phyloP scores from a whole-genome alignment of 306 rosid genomes.

The Herpetospermum pedunculosum region DNA sequence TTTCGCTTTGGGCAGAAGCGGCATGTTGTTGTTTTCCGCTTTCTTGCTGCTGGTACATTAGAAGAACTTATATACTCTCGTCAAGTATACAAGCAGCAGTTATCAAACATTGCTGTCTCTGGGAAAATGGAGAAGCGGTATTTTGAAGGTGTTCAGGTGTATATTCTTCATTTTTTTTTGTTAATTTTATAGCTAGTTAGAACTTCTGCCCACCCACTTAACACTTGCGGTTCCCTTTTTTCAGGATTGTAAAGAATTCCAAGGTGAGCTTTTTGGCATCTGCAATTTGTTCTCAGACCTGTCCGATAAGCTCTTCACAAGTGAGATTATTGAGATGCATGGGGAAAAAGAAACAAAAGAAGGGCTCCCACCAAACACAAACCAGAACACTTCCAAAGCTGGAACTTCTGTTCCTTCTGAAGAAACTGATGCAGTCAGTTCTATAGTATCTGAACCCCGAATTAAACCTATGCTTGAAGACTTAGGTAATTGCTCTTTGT shows the following conservation, averaged over 20 bases:
- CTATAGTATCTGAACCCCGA: slow-evolving; percentile 20
- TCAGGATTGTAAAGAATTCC: slow-evolving; percentile 86
- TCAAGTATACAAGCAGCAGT: slow-evolving; percentile 93
- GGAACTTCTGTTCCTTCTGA: slow-evolving; percentile 19
- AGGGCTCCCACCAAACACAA: neutral
- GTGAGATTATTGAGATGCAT: slow-evolving; percentile 61
- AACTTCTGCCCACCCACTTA: neutral
- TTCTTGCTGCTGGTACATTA: slow-evolving; percentile 86
- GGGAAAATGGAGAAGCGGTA: slow-evolving; percentile 91
- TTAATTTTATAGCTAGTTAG: neutral
- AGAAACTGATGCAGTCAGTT: slow-evolving; percentile 18
- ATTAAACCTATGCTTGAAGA: slow-evolving; percentile 43
- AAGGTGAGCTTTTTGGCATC: slow-evolving; percentile 92
- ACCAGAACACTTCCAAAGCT: slow-evolving; percentile 14
- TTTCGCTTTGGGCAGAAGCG: slow-evolving; percentile 91
- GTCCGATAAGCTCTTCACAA: slow-evolving; percentile 75
- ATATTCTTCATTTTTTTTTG: neutral
- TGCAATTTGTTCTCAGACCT: slow-evolving; percentile 82
- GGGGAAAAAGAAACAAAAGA: slow-evolving; percentile 24
- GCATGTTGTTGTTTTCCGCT: slow-evolving; percentile 81
- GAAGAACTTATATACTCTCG: slow-evolving; percentile 94
- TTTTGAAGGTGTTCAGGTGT: slow-evolving; percentile 99
- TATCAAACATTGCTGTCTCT: slow-evolving; percentile 82
- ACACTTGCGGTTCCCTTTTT: slow-evolving; percentile 4
- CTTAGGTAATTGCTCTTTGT: slow-evolving; percentile 36